Conservation (phyloP, 139 green algal species). For the Chlamydomonas incerta region DNA sequence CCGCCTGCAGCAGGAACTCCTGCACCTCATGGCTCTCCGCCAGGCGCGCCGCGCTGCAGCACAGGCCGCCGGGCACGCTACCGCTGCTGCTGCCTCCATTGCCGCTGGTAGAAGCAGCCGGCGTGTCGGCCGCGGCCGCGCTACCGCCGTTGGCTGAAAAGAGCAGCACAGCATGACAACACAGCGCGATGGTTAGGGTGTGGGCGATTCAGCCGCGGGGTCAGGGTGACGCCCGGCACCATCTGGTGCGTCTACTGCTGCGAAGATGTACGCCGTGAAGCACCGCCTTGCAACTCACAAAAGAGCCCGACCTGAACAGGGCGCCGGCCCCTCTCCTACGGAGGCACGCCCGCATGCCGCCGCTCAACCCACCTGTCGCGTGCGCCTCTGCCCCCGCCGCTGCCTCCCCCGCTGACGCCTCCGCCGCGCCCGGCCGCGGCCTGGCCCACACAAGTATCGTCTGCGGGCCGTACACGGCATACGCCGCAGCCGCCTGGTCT, state of each 20-base stretch:
- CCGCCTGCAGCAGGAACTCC: conserved; percentile 25
- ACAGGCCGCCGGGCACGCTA: background rate
- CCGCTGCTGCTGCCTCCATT: too few relatives aligned
- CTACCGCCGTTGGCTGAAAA: background rate
- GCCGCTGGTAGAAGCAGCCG: background rate
- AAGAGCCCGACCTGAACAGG: too few relatives aligned
- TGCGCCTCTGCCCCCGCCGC: background rate
- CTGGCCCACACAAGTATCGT: conserved; percentile 82
- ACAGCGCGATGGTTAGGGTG: too few relatives aligned
- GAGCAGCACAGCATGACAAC: too few relatives aligned
- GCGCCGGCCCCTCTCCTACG: too few relatives aligned
- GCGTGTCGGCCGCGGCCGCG: conserved; percentile 2
- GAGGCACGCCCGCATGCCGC: too few relatives aligned
- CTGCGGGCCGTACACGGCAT: conserved; percentile 84
- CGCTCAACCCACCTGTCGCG: background rate
- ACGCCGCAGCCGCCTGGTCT: conserved; percentile 79
- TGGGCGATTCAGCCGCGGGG: too few relatives aligned
- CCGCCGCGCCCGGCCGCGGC: conserved; percentile 22
- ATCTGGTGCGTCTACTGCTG: too few relatives aligned
- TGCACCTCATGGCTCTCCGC: conserved; percentile 18
- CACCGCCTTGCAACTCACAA: too few relatives aligned
- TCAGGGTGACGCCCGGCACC: too few relatives aligned
- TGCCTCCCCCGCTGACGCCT: conserved; percentile 2
- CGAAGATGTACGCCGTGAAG: too few relatives aligned
- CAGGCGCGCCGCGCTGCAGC: background rate